A percentile compares a stretch with the other conserved stretches of the same genome.
phyloP scores from a whole-genome alignment of 352 stramenopile genomes.

The Blastocystis sp. region DNA sequence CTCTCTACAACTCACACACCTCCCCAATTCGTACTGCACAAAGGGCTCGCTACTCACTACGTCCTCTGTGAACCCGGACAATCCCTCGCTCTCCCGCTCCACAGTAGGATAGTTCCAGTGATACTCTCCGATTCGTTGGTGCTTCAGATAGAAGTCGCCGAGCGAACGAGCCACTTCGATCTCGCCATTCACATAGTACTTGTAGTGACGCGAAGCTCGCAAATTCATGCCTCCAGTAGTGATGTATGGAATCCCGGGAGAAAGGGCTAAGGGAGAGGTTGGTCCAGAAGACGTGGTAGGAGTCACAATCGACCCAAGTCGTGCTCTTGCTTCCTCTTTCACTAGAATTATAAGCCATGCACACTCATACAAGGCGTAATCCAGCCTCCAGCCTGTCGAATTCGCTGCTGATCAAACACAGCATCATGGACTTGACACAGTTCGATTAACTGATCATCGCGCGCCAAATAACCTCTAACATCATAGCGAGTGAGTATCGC shows the following conservation, averaged over 20 bases:
- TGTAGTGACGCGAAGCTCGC: neutral
- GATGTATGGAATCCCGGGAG: neutral
- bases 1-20: neutral
- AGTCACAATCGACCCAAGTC: slow-evolving; percentile 9
- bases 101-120: neutral
- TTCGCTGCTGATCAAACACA: neutral
- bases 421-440: neutral
- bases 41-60: slow-evolving; percentile 11
- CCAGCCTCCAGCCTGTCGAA: neutral
- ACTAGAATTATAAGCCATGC: neutral
- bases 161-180: slow-evolving; percentile 46
- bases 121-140: neutral
- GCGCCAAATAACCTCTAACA: neutral
- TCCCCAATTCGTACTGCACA: neutral
- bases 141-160: slow-evolving; percentile 22
- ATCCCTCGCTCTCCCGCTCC: neutral
- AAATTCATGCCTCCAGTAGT: neutral
- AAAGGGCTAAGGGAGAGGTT: neutral
- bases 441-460: neutral
- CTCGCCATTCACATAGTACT: slow-evolving; percentile 50
- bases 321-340: neutral
- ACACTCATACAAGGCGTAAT: neutral
- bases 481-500: neutral
- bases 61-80: neutral
- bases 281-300: neutral